A percentile compares a stretch with the other conserved stretches of the same genome.
Evolutionary conservation across 768 basidiomycete species (phyloP).

Genomic region (Mrakia frigida): DNA sequence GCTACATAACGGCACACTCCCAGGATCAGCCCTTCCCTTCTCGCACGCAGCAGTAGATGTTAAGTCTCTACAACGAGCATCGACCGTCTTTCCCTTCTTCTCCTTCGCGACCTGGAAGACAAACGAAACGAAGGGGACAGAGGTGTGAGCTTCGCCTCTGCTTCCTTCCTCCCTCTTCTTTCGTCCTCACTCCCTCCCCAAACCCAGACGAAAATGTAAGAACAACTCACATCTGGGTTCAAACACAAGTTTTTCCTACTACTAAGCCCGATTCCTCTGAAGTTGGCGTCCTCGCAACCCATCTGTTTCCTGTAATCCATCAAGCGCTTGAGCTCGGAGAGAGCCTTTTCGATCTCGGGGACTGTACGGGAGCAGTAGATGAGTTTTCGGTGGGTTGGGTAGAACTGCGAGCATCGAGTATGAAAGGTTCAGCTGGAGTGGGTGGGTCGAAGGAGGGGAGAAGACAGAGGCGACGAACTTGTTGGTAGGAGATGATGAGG

Average conservation of each 20-base stretch:
- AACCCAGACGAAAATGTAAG: neutral
- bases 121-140: neutral
- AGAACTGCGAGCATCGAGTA: conserved; percentile 56
- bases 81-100: conserved; percentile 96
- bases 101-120: conserved; percentile 76
- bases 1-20: conserved; percentile 82
- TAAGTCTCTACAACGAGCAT: conserved; percentile 92
- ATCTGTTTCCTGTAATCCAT: conserved; percentile 77
- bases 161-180: neutral
- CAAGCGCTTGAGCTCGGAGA: conserved; percentile 87
- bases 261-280: conserved; percentile 85
- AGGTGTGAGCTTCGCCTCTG: neutral
- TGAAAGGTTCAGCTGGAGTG: neutral
- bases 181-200: too few species aligned
- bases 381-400: conserved; percentile 84
- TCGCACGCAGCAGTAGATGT: conserved; percentile 78
- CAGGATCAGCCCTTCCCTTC: conserved; percentile 77
- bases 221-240: conserved; percentile 70
- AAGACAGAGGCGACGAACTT: conserved; percentile 52
- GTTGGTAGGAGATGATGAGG: conserved; percentile 95
- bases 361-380: conserved; percentile 99
- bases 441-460: neutral
- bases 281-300: conserved; percentile 64
- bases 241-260: conserved; percentile 95
- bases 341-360: conserved; percentile 97